These are phyloP conservation scores for Drosera capensis DNA, from an alignment of 148 eudicot genomes.

Conservation along the genomic window DNA sequence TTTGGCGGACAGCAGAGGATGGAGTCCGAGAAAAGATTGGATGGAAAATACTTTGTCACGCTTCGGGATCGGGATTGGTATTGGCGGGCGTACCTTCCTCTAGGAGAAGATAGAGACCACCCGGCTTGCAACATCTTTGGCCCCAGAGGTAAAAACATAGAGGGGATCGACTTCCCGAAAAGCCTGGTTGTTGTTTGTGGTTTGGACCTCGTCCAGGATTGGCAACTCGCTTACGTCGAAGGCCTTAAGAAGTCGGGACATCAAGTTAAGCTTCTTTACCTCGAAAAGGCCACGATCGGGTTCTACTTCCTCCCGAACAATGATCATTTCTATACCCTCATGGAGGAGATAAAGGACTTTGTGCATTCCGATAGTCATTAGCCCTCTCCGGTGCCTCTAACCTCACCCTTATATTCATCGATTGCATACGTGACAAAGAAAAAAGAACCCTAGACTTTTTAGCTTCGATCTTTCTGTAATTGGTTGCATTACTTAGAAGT, in stretches of 20 bases:
- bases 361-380: not conserved
- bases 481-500: too few species aligned
- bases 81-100: not conserved
- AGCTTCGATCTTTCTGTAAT: too few species aligned
- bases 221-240: not conserved
- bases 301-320: not conserved
- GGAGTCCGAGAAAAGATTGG: not conserved
- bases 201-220: not conserved
- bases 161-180: not conserved
- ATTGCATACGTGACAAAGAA: too few species aligned
- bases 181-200: not conserved
- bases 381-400: too few species aligned
- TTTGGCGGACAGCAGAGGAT: not conserved
- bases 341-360: not conserved
- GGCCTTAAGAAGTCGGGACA: not conserved
- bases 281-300: not conserved
- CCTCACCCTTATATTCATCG: too few species aligned
- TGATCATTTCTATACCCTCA: not conserved
- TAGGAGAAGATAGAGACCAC: not conserved
- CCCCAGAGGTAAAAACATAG: not conserved
- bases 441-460: too few species aligned
- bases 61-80: not conserved
- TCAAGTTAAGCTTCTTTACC: not conserved
- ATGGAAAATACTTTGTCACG: not conserved
- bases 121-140: not conserved